phyloP scores from a whole-genome alignment of 208 protist species.

The Leptomonas seymouri region DNA sequence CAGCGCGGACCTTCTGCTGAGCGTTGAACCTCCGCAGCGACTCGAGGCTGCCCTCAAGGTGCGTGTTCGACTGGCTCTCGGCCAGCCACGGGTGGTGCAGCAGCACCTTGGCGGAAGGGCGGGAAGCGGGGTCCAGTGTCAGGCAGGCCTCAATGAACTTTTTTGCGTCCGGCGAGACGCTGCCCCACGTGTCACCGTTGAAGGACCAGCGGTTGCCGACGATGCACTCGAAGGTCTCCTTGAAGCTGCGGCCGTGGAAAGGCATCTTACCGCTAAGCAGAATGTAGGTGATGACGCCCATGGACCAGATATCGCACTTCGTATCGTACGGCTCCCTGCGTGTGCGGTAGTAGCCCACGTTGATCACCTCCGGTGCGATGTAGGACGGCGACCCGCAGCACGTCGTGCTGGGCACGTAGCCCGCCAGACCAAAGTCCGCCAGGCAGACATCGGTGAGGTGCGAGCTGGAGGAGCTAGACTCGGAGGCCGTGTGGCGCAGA shows the following conservation, averaged over 20 bases:
- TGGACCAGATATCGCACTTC: slow-evolving; percentile 88
- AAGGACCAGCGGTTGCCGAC: slow-evolving; percentile 68
- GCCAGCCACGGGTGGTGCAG: slow-evolving; percentile 70
- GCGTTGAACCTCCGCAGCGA: slow-evolving; percentile 59
- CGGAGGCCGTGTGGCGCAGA: slow-evolving; percentile 94
- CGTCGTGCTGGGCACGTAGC: slow-evolving; percentile 54
- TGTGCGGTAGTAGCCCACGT: slow-evolving; percentile 60
- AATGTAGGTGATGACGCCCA: slow-evolving; percentile 86
- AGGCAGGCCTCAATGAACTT: slow-evolving; percentile 74
- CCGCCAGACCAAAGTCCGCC: slow-evolving; percentile 98
- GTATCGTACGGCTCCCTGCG: slow-evolving; percentile 58
- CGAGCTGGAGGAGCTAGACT: slow-evolving; percentile 27
- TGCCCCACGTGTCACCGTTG: slow-evolving; percentile 50
- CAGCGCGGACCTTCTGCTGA: slow-evolving; percentile 66
- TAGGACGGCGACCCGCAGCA: slow-evolving; percentile 85
- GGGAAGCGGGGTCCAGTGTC: slow-evolving; percentile 60
- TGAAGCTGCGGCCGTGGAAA: slow-evolving; percentile 63
- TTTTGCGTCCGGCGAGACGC: slow-evolving; percentile 48
- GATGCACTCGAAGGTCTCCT: slow-evolving; percentile 70
- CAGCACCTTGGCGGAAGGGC: slow-evolving; percentile 68
- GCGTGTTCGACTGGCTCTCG: slow-evolving; percentile 46
- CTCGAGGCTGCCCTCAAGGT: slow-evolving; percentile 57
- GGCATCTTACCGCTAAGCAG: slow-evolving; percentile 80
- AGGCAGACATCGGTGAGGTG: slow-evolving; percentile 92
- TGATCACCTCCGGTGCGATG: slow-evolving; percentile 86